Evolutionary conservation across 2,329 filamentous ascomycete species (phyloP), one percentile per base, ranked within the genome.

Genomic region (Cercospora zeae-maydis): DNA sequence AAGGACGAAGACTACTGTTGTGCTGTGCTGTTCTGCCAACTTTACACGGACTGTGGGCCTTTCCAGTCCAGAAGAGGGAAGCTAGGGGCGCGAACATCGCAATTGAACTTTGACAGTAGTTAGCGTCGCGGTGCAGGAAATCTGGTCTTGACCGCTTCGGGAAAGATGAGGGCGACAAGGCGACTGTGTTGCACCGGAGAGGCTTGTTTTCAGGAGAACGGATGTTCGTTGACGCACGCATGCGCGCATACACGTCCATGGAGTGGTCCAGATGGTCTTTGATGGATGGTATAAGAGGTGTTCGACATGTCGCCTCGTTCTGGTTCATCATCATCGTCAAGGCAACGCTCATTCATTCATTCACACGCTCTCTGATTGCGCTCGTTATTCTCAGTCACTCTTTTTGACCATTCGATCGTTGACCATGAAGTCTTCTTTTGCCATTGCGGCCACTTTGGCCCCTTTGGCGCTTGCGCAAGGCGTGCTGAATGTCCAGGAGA

Each of bases 381-480:
- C 49, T 52, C 27, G n/a, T n/a, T n/a, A n/a, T 33, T 16, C 49
- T 31, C 49, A 33, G 11, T 33, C 7, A 6, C 14, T 52, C 27
- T 52, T 10, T 52, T 19, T 16, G 8, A 16, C 16, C 8, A 52
- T 52, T 52, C 19, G 42, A 47, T 27, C 11, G 31, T 33, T 27
- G 49, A 53, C 21, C 31, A 59, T 62, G 59, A 58, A 49, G 59
- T 21, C 42, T 49, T 21, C 59, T 19, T 24, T 62, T 10, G 51
- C 54, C 21, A 36, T 62, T 19, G 59, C 59, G 21, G 59, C 59
- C 47, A 53, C 59, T 47, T 16, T 57, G 27, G 59, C 52, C 24
- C 59, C 53, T 13, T 37, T 62, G 45, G 53, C 52, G n/a, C 7
- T 56, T 36, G 59, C 39, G 21, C 59, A 62, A 16, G 59, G 37